Evolutionary conservation across 192 early-diverging fungal genomes (phyloP).

Genomic region (Coemansia javaensis): DNA sequence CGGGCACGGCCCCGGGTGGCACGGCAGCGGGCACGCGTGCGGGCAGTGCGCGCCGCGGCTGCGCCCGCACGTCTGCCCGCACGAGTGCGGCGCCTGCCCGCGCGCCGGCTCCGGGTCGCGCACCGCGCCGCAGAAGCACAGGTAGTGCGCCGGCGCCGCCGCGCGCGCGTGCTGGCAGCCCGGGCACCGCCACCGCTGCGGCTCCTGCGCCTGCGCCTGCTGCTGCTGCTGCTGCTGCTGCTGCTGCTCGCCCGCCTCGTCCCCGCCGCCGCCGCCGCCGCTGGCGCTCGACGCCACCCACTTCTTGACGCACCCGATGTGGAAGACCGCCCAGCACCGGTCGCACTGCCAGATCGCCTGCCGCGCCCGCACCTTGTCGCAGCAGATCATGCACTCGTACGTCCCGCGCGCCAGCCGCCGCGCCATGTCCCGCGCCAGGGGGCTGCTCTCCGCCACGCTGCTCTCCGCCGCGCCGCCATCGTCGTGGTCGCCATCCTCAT

Average conservation of each 20-base stretch:
- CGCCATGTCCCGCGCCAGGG: constrained; percentile 60
- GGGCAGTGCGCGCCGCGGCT: constrained; percentile 57
- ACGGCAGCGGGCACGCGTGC: constrained; percentile 75
- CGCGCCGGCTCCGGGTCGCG: constrained; percentile 63
- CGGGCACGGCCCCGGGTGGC: constrained; percentile 93
- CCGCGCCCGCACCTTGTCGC: constrained; percentile 68
- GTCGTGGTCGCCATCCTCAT: no score
- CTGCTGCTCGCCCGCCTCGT: no score
- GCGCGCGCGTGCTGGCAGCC: constrained; percentile 76
- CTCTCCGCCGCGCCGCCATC: constrained; percentile 24
- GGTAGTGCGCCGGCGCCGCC: constrained; percentile 67
- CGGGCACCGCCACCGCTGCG: constrained; percentile 85
- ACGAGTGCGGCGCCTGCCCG: constrained; percentile 76
- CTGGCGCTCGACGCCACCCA: constrained; percentile 67
- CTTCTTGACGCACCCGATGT: constrained; percentile 75
- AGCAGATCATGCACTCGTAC: constrained; percentile 98
- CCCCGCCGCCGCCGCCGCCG: constrained; percentile 7
- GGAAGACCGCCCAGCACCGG: constrained; percentile 86
- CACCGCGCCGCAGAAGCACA: constrained; percentile 84
- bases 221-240: no score
- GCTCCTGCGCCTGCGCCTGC: no score
- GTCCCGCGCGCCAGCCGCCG: constrained; percentile 60
- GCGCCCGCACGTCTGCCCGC: constrained; percentile 72
- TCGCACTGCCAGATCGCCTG: constrained; percentile 83
- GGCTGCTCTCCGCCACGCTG: constrained; percentile 57